Conservation (phyloP, 176 grass and related monocot species). For the Thalia dealbata region DNA sequence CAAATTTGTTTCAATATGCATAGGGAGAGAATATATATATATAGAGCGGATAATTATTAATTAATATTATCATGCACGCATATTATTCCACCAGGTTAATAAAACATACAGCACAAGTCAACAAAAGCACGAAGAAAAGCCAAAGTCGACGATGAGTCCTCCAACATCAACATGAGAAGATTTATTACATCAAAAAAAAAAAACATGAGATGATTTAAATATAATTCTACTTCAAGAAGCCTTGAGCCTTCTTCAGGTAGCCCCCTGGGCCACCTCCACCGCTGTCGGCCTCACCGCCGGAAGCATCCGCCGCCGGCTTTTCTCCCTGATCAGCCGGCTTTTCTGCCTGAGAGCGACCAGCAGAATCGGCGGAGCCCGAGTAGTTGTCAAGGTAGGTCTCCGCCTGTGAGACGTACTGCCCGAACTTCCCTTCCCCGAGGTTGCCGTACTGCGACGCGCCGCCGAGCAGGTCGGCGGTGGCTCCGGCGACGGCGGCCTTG, state of each 20-base stretch:
- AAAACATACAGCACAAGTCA: too few species aligned
- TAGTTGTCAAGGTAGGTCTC: constrained; percentile 73
- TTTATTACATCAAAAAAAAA: too few species aligned
- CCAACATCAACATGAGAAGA: too few species aligned
- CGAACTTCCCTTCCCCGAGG: constrained; percentile 57
- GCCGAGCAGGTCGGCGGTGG: constrained; percentile 59
- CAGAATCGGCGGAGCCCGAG: neutral
- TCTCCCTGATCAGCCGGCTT: neutral
- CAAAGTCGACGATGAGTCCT: too few species aligned
- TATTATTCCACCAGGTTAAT: too few species aligned
- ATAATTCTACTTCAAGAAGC: constrained; percentile 6
- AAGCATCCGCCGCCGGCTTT: neutral
- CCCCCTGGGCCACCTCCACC: constrained; percentile 26
- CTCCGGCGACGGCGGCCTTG: constrained; percentile 53
- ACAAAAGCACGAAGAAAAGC: too few species aligned
- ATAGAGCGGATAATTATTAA: too few species aligned
- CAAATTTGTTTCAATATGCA: too few species aligned
- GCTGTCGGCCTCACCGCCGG: constrained; percentile 13
- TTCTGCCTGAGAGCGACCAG: neutral
- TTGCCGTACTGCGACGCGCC: constrained; percentile 68
- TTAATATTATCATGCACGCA: too few species aligned
- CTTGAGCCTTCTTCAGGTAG: constrained; percentile 27
- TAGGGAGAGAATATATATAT: too few species aligned
- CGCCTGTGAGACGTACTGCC: constrained; percentile 58
- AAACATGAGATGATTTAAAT: too few species aligned